A percentile compares a stretch with the other conserved stretches of the same genome.
Evolutionary conservation across 2,329 filamentous ascomycete genomes (phyloP).

Genomic region (Colletotrichum abscissum): DNA sequence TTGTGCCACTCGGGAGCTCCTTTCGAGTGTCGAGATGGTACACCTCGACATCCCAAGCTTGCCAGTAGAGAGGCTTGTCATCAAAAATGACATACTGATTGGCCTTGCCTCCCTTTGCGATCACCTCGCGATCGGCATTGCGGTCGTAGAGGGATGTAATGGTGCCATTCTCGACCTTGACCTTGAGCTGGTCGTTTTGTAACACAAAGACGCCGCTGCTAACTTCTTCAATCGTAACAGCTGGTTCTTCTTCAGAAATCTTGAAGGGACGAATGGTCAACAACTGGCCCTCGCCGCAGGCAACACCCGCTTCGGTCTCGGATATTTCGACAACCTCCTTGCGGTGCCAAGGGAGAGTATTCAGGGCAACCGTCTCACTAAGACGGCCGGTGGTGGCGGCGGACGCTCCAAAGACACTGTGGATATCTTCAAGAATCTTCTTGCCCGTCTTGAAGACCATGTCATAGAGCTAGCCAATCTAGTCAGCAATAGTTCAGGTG

Average conservation of each 20-base stretch:
- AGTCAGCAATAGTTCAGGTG: slow-evolving; percentile 39
- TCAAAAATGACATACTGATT: slow-evolving; percentile 96
- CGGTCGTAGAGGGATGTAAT: slow-evolving; percentile 89
- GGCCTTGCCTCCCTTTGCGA: slow-evolving; percentile 79
- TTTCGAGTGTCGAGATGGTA: slow-evolving; percentile 90
- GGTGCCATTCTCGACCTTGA: slow-evolving; percentile 78
- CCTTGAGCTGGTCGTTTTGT: slow-evolving; percentile 79
- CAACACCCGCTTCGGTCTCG: slow-evolving; percentile 62
- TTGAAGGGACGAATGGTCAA: slow-evolving; percentile 64
- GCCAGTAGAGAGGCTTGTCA: slow-evolving; percentile 97
- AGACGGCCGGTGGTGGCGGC: slow-evolving; percentile 52
- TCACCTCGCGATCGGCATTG: slow-evolving; percentile 77
- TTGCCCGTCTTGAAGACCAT: slow-evolving; percentile 83
- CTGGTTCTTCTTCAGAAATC: slow-evolving; percentile 53
- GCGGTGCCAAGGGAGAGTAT: slow-evolving; percentile 89
- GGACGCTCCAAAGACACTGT: slow-evolving; percentile 73
- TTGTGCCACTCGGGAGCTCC: slow-evolving; percentile 76
- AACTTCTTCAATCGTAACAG: slow-evolving; percentile 63
- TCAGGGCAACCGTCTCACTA: slow-evolving; percentile 73
- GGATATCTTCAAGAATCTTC: slow-evolving; percentile 76
- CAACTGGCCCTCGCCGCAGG: slow-evolving; percentile 66
- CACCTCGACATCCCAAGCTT: slow-evolving; percentile 98
- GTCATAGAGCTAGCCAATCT: slow-evolving; percentile 73
- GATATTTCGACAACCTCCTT: slow-evolving; percentile 78
- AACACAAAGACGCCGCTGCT: slow-evolving; percentile 78